Evolutionary conservation across 2,329 filamentous ascomycete genomes (phyloP), one percentile per base, ranked within the genome.

Genomic region (Aureobasidium subglaciale): DNA sequence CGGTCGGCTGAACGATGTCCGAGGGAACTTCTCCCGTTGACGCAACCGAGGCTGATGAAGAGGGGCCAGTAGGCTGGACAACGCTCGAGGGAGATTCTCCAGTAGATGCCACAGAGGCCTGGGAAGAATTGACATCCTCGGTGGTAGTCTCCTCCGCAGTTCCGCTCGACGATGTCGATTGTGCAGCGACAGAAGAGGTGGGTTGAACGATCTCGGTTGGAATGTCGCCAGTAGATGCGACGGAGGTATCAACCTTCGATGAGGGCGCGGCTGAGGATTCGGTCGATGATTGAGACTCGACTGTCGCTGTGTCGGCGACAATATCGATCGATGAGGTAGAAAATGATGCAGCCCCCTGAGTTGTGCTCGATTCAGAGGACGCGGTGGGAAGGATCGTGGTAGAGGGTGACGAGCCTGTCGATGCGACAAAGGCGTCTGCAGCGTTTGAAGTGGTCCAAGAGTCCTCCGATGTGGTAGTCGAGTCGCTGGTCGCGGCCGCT

Each of bases 351-450:
- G n/a, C 29, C 16, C 24, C n/a, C 29, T 56, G 16, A 25, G 52
- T 27, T 49, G 57, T 20, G 34, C 15, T 48, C 10, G 57, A 34
- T 9, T 27, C 46, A 13, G 35, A 34, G 27, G 57, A 34, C 7
- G 46, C 52, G 15, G 60, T 60, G 20, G 60, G 60, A 24, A 45
- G 30, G 16, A 61, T 50, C 29, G 59, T 56, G 24, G 20, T 58
- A 18, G 46, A 41, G 11, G 59, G 59, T 2, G 60, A 49, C n/a
- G 30, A 46, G n/a, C 50, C 57, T 46, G 58, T 60, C 13, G 59
- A 56, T 10, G 42, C 45, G 10, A 56, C 30, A 41, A 27, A 32
- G 24, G 8, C 20, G 15, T 54, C 50, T 34, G 22, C 25, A 35
- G 42, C 13, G 34, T 34, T 49, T 15, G 52, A 45, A 22, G 34